Percentiles rank a stretch among this genome's conserved stretches.
These are phyloP conservation scores for Metschnikowia corniflorae DNA, from an alignment of 805 yeast genomes.

Conservation along the genomic window DNA sequence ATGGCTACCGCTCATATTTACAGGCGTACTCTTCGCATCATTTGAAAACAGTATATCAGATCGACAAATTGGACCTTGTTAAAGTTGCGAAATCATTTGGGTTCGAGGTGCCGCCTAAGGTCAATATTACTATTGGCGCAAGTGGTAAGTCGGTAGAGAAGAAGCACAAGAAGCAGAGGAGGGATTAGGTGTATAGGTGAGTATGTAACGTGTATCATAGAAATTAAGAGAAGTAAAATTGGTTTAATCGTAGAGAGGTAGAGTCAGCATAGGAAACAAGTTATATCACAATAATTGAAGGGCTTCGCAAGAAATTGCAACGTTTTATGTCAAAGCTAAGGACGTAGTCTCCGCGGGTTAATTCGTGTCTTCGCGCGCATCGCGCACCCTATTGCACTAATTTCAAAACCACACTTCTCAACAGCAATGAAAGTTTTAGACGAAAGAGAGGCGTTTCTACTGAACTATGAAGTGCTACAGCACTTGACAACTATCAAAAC, in stretches of 20 bases:
- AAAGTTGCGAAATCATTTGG: slow-evolving; percentile 97
- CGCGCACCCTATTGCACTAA: too few species aligned
- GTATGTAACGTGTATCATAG: slow-evolving; percentile 12
- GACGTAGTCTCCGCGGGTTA: too few species aligned
- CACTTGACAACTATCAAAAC: slow-evolving; percentile 50
- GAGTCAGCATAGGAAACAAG: too few species aligned
- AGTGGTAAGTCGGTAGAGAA: slow-evolving; percentile 65
- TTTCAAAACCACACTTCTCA: too few species aligned
- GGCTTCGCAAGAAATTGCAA: too few species aligned
- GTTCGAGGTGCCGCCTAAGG: slow-evolving; percentile 93
- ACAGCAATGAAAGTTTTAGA: slow-evolving; percentile 45
- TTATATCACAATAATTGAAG: too few species aligned
- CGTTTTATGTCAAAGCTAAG: too few species aligned
- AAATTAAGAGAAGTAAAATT: slow-evolving; percentile 8
- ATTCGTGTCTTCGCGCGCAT: background rate
- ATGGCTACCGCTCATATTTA: slow-evolving; percentile 92
- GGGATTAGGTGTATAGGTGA: slow-evolving; percentile 16
- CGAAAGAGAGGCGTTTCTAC: slow-evolving; percentile 54
- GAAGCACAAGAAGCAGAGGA: slow-evolving; percentile 44
- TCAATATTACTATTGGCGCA: slow-evolving; percentile 92
- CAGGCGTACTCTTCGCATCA: slow-evolving; percentile 98
- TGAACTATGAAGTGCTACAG: slow-evolving; percentile 61
- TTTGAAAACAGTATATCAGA: slow-evolving; percentile 91
- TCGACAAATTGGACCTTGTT: slow-evolving; percentile 88
- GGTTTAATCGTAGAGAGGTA: too few species aligned